These are phyloP conservation scores for Tulasnella sp. DNA, from an alignment of 768 basidiomycete genomes.

Conservation along the genomic window DNA sequence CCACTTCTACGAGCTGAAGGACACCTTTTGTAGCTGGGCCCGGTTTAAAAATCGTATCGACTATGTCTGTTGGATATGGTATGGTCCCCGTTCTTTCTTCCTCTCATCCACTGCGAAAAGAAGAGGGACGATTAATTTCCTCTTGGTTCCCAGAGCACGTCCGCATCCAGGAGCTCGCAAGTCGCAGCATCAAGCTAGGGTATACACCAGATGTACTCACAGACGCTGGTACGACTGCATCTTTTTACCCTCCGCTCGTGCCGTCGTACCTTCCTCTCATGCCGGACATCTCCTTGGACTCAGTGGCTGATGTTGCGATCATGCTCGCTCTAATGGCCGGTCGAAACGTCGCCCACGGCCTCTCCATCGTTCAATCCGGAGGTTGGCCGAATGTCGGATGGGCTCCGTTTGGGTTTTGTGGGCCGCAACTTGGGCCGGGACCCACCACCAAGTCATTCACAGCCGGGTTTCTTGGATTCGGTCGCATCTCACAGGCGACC, in stretches of 20 bases:
- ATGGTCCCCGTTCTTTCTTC: conserved; percentile 29
- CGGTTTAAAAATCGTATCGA: conserved; percentile 75
- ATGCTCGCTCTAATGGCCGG: conserved; percentile 94
- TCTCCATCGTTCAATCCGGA: conserved; percentile 62
- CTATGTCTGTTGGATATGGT: conserved; percentile 91
- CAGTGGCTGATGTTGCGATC: conserved; percentile 84
- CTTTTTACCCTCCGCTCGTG: neutral
- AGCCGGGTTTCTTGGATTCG: conserved; percentile 90
- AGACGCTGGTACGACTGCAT: conserved; percentile 62
- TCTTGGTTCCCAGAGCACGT: conserved; percentile 67
- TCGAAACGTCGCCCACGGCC: conserved; percentile 66
- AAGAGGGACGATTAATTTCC: neutral
- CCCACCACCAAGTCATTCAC: conserved; percentile 50
- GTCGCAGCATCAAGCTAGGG: conserved; percentile 67
- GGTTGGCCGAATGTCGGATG: conserved; percentile 78
- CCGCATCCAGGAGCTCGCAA: conserved; percentile 54
- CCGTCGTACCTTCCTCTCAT: neutral
- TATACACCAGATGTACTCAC: conserved; percentile 93
- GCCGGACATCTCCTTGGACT: neutral
- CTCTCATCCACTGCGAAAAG: neutral
- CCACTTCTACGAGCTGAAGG: neutral
- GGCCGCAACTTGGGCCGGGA: conserved; percentile 55
- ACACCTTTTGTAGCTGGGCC: conserved; percentile 56
- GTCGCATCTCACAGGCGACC: conserved; percentile 85
- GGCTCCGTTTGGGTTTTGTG: conserved; percentile 81